phyloP scores from a whole-genome alignment of 2,329 filamentous ascomycete species.

The Penicillium sp. region DNA sequence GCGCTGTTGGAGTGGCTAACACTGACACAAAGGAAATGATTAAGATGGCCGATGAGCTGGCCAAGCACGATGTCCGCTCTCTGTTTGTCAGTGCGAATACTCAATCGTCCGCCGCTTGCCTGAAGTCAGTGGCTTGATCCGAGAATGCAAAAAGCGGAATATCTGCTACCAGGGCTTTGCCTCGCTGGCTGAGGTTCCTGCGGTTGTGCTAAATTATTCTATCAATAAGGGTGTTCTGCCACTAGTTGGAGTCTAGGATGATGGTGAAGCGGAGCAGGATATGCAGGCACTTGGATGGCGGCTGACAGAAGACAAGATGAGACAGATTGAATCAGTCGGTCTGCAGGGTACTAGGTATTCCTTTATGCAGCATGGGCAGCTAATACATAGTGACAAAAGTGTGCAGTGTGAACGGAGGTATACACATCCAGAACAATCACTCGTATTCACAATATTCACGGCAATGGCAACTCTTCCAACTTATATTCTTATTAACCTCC shows the following conservation, averaged over 20 bases:
- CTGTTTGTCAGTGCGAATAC: constrained; percentile 48
- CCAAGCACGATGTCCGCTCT: constrained; percentile 39
- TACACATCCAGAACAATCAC: not conserved
- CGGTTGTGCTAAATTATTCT: constrained; percentile 47
- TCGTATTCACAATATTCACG: not conserved
- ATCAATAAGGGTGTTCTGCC: constrained; percentile 47
- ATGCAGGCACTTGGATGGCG: constrained; percentile 44
- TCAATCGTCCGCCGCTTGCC: constrained; percentile 44
- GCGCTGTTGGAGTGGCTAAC: constrained; percentile 47
- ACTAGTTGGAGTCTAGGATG: constrained; percentile 43
- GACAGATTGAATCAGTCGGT: constrained; percentile 41
- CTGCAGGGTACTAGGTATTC: constrained; percentile 41
- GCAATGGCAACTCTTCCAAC: not conserved
- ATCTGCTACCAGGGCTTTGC: constrained; percentile 47
- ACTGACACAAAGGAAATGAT: constrained; percentile 45
- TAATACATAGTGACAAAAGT: not conserved
- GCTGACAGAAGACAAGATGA: constrained; percentile 43
- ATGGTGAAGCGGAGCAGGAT: constrained; percentile 42
- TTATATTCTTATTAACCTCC: not conserved
- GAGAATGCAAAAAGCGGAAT: constrained; percentile 40
- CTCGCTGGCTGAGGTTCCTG: constrained; percentile 40
- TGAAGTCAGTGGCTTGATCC: constrained; percentile 41
- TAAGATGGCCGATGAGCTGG: constrained; percentile 43
- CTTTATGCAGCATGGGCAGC: constrained; percentile 46
- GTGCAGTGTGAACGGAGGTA: not conserved